Conservation (phyloP, 1,284 basidiomycete species). For the Tilletia horrida region DNA sequence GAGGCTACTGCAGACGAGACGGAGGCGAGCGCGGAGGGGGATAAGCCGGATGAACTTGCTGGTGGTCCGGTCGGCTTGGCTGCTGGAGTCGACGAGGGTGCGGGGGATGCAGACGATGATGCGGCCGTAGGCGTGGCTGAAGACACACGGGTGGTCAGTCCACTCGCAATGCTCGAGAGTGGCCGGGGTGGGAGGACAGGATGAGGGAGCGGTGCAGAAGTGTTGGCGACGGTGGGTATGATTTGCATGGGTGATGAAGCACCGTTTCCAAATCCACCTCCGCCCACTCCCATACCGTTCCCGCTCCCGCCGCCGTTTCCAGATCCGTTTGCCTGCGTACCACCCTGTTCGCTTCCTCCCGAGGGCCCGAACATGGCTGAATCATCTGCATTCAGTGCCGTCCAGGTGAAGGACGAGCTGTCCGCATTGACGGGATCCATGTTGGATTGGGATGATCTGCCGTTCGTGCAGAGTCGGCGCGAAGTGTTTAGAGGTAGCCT, state of each 20-base stretch:
- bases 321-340: background rate
- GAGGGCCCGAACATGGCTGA: background rate
- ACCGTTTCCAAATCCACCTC: background rate
- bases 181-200: background rate
- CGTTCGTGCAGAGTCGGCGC: background rate
- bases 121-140: background rate
- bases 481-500: background rate
- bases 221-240: background rate
- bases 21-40: background rate
- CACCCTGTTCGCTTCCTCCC: background rate
- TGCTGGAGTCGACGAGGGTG: background rate
- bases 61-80: background rate
- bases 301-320: background rate
- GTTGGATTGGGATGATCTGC: background rate
- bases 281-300: background rate
- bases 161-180: background rate
- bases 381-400: slow-evolving; percentile 3
- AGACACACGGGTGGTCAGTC: background rate
- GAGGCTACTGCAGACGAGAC: slow-evolving; percentile 6
- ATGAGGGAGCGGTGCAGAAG: background rate
- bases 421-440: slow-evolving; percentile 9
- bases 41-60: background rate
- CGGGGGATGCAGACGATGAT: background rate
- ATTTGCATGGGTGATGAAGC: background rate
- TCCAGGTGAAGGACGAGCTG: slow-evolving; percentile 12